phyloP scores from a whole-genome alignment of 345 rosid genomes.

The Excoecaria cochinchinensis region DNA sequence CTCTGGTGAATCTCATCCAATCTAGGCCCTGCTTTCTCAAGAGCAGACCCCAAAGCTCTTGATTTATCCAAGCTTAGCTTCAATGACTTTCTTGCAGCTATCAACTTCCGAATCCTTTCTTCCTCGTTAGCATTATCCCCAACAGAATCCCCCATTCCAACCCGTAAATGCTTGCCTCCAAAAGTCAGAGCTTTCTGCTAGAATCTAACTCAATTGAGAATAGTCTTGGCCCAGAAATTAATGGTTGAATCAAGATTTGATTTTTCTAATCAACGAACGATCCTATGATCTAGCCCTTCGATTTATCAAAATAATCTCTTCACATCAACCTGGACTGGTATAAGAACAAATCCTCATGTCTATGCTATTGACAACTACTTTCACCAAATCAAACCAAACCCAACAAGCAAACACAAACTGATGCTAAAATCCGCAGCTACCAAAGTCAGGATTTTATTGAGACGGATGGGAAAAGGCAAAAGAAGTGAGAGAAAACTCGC shows the following conservation, averaged over 20 bases:
- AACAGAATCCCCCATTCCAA: constrained; percentile 47
- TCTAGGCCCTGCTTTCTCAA: constrained; percentile 68
- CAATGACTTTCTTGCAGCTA: constrained; percentile 67
- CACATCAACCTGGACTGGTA: constrained; percentile 32
- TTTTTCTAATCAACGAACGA: background rate
- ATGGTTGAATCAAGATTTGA: background rate
- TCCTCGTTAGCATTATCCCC: constrained; percentile 14
- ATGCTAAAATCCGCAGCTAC: constrained; percentile 23
- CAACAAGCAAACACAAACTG: constrained; percentile 9
- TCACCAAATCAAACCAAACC: constrained; percentile 28
- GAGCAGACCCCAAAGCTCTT: constrained; percentile 51
- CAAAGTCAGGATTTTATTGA: background rate
- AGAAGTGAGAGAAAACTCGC: constrained; percentile 23
- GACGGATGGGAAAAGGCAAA: background rate
- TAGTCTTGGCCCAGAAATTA: background rate
- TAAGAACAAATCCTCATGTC: constrained; percentile 28
- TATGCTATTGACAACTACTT: background rate
- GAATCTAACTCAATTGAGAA: background rate
- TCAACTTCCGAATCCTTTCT: constrained; percentile 44
- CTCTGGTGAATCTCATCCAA: constrained; percentile 75
- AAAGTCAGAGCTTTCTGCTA: constrained; percentile 7
- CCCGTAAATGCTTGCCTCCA: constrained; percentile 10
- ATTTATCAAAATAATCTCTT: constrained; percentile 10
- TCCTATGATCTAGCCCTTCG: background rate
- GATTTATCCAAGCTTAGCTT: constrained; percentile 82